Evolutionary conservation across 2,329 filamentous ascomycete genomes (phyloP).

Genomic region (Colletotrichum karsti): DNA sequence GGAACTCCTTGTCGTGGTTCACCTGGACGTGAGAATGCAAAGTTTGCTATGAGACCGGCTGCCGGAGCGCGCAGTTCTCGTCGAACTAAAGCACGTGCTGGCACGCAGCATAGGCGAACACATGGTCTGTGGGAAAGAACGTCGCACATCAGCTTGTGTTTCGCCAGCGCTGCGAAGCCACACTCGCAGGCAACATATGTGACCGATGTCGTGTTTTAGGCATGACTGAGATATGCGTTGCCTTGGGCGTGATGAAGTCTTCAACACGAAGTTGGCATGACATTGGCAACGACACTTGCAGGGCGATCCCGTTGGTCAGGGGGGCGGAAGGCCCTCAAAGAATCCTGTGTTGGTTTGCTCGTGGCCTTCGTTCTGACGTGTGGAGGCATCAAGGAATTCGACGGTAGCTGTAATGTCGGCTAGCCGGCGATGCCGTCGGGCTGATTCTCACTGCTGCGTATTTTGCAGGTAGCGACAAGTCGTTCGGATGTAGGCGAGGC

Average conservation of each 20-base stretch:
- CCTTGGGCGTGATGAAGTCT: background rate
- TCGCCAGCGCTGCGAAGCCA: slow-evolving; percentile 11
- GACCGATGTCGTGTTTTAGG: slow-evolving; percentile 10
- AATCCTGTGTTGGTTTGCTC: background rate
- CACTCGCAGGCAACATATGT: background rate
- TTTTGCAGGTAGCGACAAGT: background rate
- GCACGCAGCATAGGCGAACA: slow-evolving; percentile 18
- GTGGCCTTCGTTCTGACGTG: background rate
- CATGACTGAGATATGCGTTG: slow-evolving; percentile 5
- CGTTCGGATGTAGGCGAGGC: background rate
- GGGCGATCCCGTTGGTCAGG: background rate
- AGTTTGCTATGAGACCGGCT: slow-evolving; percentile 25
- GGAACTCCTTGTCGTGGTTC: background rate
- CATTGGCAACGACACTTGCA: background rate
- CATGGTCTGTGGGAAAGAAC: slow-evolving; percentile 21
- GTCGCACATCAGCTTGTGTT: slow-evolving; percentile 3
- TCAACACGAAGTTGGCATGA: background rate
- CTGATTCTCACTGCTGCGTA: background rate
- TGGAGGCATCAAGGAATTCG: background rate
- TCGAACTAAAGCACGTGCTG: slow-evolving; percentile 10
- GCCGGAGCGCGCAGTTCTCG: slow-evolving; percentile 1
- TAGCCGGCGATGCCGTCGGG: background rate
- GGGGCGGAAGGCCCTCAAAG: background rate
- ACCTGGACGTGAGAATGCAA: background rate
- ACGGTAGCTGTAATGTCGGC: background rate